phyloP scores from a whole-genome alignment of 176 grass and related monocot genomes.

The Cenchrus fungigraminus region DNA sequence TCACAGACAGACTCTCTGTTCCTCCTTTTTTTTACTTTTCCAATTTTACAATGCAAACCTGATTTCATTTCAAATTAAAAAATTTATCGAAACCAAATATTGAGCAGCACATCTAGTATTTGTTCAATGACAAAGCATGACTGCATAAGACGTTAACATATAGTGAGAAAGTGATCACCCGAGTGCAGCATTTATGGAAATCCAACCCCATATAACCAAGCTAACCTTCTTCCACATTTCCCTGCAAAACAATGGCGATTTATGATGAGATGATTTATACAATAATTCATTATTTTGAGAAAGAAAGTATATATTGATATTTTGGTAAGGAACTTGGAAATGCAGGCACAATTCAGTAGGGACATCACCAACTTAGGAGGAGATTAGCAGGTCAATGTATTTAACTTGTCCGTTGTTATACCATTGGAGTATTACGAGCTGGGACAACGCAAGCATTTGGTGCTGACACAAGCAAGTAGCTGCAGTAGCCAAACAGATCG shows the following conservation, averaged over 20 bases:
- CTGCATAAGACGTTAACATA: background rate
- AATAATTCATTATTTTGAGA: background rate
- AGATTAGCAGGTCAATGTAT: background rate
- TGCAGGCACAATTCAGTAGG: background rate
- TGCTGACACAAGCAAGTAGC: background rate
- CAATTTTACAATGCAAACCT: background rate
- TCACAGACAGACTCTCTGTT: no score
- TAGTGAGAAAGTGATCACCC: background rate
- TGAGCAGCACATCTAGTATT: background rate
- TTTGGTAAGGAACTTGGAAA: no score
- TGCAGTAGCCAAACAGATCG: background rate
- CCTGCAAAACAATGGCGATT: background rate
- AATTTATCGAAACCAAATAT: background rate
- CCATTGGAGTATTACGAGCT: background rate
- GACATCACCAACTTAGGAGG: background rate
- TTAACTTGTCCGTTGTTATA: background rate
- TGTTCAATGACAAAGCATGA: background rate
- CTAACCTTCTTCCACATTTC: background rate
- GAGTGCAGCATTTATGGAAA: slow-evolving; percentile 11
- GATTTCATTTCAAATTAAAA: background rate
- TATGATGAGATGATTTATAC: background rate
- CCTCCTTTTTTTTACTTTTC: no score
- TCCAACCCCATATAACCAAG: slow-evolving; percentile 8
- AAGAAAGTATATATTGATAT: background rate
- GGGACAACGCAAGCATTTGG: background rate